These are phyloP conservation scores for Datura wrightii DNA, from an alignment of 257 asterid genomes.

Conservation along the genomic window DNA sequence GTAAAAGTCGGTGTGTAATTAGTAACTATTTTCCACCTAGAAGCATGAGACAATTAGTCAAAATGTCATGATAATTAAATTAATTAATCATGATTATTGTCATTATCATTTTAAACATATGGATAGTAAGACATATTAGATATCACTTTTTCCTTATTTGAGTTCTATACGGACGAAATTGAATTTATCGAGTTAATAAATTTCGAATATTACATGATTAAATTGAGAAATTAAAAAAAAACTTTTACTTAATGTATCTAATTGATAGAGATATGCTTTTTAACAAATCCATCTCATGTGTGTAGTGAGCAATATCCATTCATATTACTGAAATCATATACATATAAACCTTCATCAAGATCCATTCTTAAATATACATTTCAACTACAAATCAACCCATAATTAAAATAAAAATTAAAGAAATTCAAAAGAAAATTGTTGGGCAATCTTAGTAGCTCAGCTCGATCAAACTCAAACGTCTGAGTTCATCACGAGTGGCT, in stretches of 20 bases:
- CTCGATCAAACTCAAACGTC: slow-evolving; percentile 9
- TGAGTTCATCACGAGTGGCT: slow-evolving; percentile 32
- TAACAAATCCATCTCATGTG: not conserved
- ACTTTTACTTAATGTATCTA: not conserved
- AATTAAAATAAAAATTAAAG: not conserved
- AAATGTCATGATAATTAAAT: not conserved
- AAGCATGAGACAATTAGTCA: not conserved
- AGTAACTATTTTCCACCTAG: not conserved
- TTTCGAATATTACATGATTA: not conserved
- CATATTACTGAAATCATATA: not conserved
- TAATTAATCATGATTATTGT: not conserved
- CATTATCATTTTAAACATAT: not conserved
- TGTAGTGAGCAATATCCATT: slow-evolving; percentile 14
- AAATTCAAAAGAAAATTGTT: not conserved
- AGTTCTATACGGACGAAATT: fast-evolving
- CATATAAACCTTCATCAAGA: slow-evolving; percentile 23
- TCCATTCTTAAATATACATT: slow-evolving; percentile 22
- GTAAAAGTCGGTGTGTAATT: not conserved
- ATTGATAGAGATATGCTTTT: not conserved
- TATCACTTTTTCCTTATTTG: no score
- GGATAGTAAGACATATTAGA: not conserved
- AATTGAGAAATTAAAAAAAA: not conserved
- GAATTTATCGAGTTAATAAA: not conserved
- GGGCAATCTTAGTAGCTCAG: not conserved
- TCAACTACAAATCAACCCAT: slow-evolving; percentile 22